Base-by-base conservation (phyloP, 805 yeast genomes). In the Starmera dryadoides region DNA sequence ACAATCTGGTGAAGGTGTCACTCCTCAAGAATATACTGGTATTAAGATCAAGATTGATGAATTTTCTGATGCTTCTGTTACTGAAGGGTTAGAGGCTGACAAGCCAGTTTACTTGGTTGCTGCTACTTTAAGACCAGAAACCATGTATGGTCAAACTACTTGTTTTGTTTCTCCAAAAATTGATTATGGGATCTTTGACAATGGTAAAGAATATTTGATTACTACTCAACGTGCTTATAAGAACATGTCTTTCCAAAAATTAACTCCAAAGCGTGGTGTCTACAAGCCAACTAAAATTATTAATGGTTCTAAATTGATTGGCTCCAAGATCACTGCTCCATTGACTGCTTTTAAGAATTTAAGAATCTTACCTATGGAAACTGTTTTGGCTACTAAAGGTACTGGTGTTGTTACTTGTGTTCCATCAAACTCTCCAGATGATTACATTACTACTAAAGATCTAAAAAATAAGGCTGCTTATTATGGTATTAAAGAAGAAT, bases 391-490 rank as follows among this genome's bases (percentile, higher is more conserved):
- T 31, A 73, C 79, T 41, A 93, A 93, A 71, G 98, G 98, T 75
- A 93, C 98, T 34, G 98, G 98, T 71, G 97, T 93, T 34, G 98
- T 93, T 42, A 91, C 98, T 6, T 93, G 96, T 71, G 98, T 89
- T 46, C 98, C 98, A 46, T 82, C 96, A n/a, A 96, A 89, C 64
- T 89, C 98, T 42, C 98, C 98, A 44, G 98, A 93, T 69, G 98
- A 93, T 69, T 93, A 56, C 59, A 80, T 91, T 64, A 93, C 96
- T 43, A 75, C 83, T 36, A 72, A 71, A 54, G 98, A 93, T 50
- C 75, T 93, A 53, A 73, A 74, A 52, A 79, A 86, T 70, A 91
- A 91, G 68, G 84, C 97, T 25, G 97, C 87, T 55, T 91, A 79
- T 63, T 89, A 91, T 62, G 76, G 79, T 39, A 85, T 91, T 56